phyloP scores from a whole-genome alignment of 495 filamentous ascomycete species.

The Evernia prunastri region DNA sequence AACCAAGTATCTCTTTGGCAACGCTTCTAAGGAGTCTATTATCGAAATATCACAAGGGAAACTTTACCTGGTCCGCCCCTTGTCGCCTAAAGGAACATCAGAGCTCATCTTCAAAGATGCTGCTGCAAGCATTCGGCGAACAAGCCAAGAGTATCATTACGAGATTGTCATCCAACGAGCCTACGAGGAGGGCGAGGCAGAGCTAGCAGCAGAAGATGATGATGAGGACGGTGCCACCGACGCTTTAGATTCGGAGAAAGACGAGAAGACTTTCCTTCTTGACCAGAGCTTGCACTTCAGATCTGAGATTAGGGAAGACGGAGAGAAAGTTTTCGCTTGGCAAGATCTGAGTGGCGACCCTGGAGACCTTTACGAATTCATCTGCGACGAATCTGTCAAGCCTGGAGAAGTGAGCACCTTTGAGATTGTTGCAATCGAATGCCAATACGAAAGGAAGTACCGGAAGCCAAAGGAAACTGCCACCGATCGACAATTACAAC shows the following conservation, averaged over 20 bases:
- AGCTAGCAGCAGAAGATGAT: conserved; percentile 77
- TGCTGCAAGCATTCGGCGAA: conserved; percentile 81
- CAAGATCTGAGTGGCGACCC: conserved; percentile 87
- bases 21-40: conserved; percentile 86
- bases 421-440: conserved; percentile 77
- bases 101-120: conserved; percentile 99
- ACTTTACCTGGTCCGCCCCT: conserved; percentile 91
- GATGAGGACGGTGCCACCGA: conserved; percentile 68
- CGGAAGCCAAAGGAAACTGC: conserved; percentile 70
- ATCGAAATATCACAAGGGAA: conserved; percentile 92
- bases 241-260: conserved; percentile 60
- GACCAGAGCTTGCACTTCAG: conserved; percentile 88
- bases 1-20: conserved; percentile 86
- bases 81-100: conserved; percentile 93
- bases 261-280: conserved; percentile 94
- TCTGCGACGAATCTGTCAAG: conserved; percentile 71
- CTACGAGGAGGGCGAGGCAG: conserved; percentile 95
- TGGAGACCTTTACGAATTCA: conserved; percentile 92
- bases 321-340: conserved; percentile 84
- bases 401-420: conserved; percentile 70
- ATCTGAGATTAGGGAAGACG: conserved; percentile 67
- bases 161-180: conserved; percentile 93
- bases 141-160: conserved; percentile 91
- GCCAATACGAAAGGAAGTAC: conserved; percentile 95
- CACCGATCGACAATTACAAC: conserved; percentile 68